Base-by-base conservation (phyloP, 306 rosid genomes). In the Begonia fuchsioides region DNA sequence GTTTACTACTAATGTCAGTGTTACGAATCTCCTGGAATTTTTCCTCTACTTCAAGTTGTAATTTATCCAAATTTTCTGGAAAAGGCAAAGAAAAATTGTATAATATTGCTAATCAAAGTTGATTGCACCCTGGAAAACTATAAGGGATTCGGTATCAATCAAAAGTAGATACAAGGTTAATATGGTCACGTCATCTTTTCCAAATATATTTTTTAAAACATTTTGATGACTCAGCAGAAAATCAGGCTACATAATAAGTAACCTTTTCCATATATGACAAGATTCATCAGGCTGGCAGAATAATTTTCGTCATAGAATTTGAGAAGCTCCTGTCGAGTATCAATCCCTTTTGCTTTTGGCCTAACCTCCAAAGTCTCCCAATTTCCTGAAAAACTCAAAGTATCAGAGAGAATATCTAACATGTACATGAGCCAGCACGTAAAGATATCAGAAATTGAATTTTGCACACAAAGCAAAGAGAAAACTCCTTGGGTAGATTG, bases 361-460 rank as follows among this genome's bases (percentile, higher is more conserved):
- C 63, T 74, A 67, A 81, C 92, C 66, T 81, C 95, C 94, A 90
- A 71, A 45, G 98, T 90, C 38, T 90, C 95, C 98, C 87, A 81
- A 56, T 71, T 90, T 61, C 98, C 98, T 90, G 50, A 10, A 51
- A 6, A 54, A 68, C 15, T 17, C 32, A 41, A 9, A n/a, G 39
- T 15, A 41, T n/a, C 12, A 41, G 44, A 41, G 12, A 41, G 8
- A 41, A 13, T 41, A 13, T 13, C 5, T 13, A 41, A 1, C 12
- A 41, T 11, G 44, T 41, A 11, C 44, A 41, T 10, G 13, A 5
- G 12, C 44, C n/a, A n/a, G 44, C 1, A 5, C 3, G 44, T 40
- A 10, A 40, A 12, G 44, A 40, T 40, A 40, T 40, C 26, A 19
- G 26, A 19, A 2, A 4, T 19, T 19, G 26, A 19, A 2, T 2